Evolutionary conservation across 768 basidiomycete species (phyloP).

Genomic region (Leccinum uliginosum): DNA sequence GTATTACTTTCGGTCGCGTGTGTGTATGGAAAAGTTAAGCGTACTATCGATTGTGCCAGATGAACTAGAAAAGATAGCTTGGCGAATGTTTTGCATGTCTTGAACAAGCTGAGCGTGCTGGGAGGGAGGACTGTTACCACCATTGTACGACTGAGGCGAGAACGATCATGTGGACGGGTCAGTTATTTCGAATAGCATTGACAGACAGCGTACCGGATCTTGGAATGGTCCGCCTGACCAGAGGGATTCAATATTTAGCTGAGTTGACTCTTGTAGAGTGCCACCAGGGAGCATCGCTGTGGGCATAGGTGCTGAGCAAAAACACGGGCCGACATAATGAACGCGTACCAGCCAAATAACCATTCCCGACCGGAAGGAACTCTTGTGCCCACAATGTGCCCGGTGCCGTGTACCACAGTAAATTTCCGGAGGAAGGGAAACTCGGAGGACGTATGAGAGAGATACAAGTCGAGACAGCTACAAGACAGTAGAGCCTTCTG

Average conservation of each 20-base stretch:
- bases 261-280: slow-evolving; percentile 52
- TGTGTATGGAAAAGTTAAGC: not conserved
- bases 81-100: slow-evolving; percentile 50
- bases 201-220: slow-evolving; percentile 44
- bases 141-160: slow-evolving; percentile 50
- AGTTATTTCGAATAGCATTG: not conserved
- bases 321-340: not conserved
- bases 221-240: slow-evolving; percentile 75
- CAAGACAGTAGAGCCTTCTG: slow-evolving; percentile 19
- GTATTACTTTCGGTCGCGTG: not conserved
- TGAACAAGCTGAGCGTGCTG: slow-evolving; percentile 41
- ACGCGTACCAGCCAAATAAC: slow-evolving; percentile 56
- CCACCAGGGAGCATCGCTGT: slow-evolving; percentile 66
- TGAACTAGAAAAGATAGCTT: slow-evolving; percentile 53
- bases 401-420: slow-evolving; percentile 60
- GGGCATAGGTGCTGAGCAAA: not conserved
- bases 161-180: not conserved
- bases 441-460: slow-evolving; percentile 30
- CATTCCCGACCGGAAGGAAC: slow-evolving; percentile 71
- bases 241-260: slow-evolving; percentile 71
- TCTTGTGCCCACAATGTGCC: slow-evolving; percentile 55
- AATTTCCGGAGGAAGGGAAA: slow-evolving; percentile 74
- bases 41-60: slow-evolving; percentile 58
- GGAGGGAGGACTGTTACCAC: slow-evolving; percentile 56
- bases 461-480: slow-evolving; percentile 17